Evolutionary conservation across 495 filamentous ascomycete species (phyloP).

Genomic region (Trichoderma reesei): DNA sequence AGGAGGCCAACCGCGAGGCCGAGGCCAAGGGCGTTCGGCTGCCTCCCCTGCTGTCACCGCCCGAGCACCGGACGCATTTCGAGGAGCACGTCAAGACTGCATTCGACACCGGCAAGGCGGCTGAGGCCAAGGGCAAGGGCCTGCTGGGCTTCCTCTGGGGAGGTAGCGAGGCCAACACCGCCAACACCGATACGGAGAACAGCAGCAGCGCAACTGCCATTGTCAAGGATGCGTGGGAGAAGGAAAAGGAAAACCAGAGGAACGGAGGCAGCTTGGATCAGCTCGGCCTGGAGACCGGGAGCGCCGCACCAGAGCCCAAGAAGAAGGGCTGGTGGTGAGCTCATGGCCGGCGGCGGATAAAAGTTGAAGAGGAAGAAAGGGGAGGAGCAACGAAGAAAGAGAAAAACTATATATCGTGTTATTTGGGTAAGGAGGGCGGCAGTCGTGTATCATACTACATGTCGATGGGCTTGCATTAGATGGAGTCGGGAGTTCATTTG

Average conservation of each 20-base stretch:
- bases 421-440: not conserved
- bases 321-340: conserved; percentile 25
- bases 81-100: conserved; percentile 9
- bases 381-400: not conserved
- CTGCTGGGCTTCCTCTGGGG: conserved; percentile 12
- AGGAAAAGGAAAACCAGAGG: conserved; percentile 39
- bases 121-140: conserved; percentile 26
- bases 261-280: conserved; percentile 39
- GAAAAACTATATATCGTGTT: not conserved
- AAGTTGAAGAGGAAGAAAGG: not conserved
- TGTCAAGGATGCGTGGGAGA: conserved; percentile 37
- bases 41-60: conserved; percentile 24
- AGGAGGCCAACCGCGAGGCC: conserved; percentile 28
- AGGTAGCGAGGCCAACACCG: no score
- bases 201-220: not conserved
- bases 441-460: conserved; percentile 3
- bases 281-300: conserved; percentile 24
- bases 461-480: conserved; percentile 1
- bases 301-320: conserved; percentile 17
- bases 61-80: conserved; percentile 11
- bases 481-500: conserved; percentile 1
- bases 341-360: not conserved
- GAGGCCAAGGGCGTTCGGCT: conserved; percentile 25
- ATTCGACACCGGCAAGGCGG: conserved; percentile 5
- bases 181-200: conserved; percentile 27